Conservation (phyloP, 345 rosid genomes). For the Eucalyptus regnans region DNA sequence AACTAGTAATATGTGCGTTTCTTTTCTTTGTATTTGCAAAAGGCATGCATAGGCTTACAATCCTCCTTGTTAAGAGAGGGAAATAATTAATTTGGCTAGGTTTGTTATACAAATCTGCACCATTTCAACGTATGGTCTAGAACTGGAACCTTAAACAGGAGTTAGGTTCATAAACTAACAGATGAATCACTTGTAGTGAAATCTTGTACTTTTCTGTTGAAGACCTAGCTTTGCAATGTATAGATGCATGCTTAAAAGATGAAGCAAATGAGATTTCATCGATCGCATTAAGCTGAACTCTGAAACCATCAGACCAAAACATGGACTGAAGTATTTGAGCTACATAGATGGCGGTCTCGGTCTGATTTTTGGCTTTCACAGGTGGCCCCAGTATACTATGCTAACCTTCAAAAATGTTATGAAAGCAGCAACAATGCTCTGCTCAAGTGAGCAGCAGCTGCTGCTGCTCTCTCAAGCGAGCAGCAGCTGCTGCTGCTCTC, state of each 20-base stretch:
- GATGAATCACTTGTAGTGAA: neutral
- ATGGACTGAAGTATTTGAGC: neutral
- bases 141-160: neutral
- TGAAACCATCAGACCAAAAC: neutral
- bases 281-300: neutral
- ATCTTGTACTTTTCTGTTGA: neutral
- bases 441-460: too few relatives aligned
- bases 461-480: too few relatives aligned
- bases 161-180: neutral
- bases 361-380: neutral
- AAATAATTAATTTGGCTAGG: neutral
- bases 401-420: constrained; percentile 39
- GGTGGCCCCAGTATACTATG: constrained; percentile 86
- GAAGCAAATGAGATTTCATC: neutral
- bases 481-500: too few relatives aligned
- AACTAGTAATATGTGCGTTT: neutral
- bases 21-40: neutral
- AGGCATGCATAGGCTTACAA: neutral
- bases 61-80: neutral
- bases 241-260: neutral
- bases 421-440: too few relatives aligned
- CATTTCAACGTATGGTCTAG: neutral
- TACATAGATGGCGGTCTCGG: neutral
- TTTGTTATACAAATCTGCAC: neutral
- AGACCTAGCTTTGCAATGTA: neutral